Conservation (phyloP, 1,284 basidiomycete species). For the Austropuccinia psidii region DNA sequence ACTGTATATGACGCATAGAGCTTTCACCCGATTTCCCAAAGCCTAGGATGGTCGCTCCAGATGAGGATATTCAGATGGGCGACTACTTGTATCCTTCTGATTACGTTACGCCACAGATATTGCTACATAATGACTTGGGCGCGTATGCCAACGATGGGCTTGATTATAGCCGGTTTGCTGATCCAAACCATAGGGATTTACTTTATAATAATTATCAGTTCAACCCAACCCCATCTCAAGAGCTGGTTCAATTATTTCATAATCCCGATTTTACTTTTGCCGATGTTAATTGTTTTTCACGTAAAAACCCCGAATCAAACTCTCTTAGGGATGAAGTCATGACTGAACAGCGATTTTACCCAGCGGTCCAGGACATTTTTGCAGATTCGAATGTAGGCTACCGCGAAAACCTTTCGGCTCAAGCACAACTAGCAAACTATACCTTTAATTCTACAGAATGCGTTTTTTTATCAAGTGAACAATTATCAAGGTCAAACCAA, state of each 20-base stretch:
- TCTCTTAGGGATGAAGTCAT: too few species aligned
- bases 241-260: not conserved
- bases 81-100: not conserved
- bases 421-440: not conserved
- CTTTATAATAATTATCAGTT: not conserved
- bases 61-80: not conserved
- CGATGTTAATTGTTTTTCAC: slow-evolving; percentile 3
- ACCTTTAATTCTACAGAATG: too few species aligned
- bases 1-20: not conserved
- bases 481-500: too few species aligned
- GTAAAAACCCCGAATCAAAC: too few species aligned
- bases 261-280: slow-evolving; percentile 5
- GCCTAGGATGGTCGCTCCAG: not conserved
- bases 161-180: not conserved
- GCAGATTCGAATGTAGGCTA: too few species aligned
- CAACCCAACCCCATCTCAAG: not conserved
- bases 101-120: not conserved
- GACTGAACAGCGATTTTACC: too few species aligned
- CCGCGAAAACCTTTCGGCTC: not conserved
- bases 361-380: too few species aligned
- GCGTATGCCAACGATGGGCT: too few species aligned
- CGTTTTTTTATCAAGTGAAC: too few species aligned
- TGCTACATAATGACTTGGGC: not conserved
- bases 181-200: not conserved
- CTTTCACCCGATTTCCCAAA: slow-evolving; percentile 33